Evolutionary conservation across 176 grass and related monocot species (phyloP), one percentile per base, ranked within the genome.

Genomic region (Cocos nucifera): DNA sequence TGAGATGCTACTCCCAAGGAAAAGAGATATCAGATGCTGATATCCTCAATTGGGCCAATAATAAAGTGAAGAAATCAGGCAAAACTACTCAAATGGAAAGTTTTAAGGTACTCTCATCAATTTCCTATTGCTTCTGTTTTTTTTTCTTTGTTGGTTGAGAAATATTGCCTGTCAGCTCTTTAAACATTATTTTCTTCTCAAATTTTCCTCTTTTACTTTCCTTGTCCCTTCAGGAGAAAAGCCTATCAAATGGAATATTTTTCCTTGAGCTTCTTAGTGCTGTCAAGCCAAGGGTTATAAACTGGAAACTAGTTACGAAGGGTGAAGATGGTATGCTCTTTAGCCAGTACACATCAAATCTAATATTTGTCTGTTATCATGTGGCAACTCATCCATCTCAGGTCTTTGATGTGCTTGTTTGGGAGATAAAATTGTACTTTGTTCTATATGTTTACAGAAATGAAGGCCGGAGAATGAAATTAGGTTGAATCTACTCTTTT

Each of bases 221-320:
- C 79, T 79, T 70, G 15, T 27, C 35, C 50, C 21, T 76, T 66
- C 66, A 97, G 92, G 87, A 97, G 67, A 97, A 78, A 66, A 88
- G 72, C 76, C 77, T 91, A 73, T 86, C 87, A 75, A 88, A 73
- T 50, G 92, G 92, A 62, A 59, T 88, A 71, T 97, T 97, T 75
- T 88, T 97, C 59, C 84, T 97, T 44, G 75, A 97, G 68, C 92
- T 97, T 74, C 92, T 97, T 57, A 97, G 92, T 70, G 81, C 92
- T 56, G 92, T 91, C 19, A 81, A 88, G 52, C 78, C 84, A 26
- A 85, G 87, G 69, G 84, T 84, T 78, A 87, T 97, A 67, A 97
- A 78, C 69, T 85, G 87, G 87, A 97, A 91, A 78, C 73, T 91
- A 39, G 87, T 97, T 59, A 78, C 92, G 53, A 97, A 85, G 78